Evolutionary conservation across 352 stramenopile species (phyloP), one percentile per base, ranked within the genome.

Genomic region (Thraustochytrium striatum): DNA sequence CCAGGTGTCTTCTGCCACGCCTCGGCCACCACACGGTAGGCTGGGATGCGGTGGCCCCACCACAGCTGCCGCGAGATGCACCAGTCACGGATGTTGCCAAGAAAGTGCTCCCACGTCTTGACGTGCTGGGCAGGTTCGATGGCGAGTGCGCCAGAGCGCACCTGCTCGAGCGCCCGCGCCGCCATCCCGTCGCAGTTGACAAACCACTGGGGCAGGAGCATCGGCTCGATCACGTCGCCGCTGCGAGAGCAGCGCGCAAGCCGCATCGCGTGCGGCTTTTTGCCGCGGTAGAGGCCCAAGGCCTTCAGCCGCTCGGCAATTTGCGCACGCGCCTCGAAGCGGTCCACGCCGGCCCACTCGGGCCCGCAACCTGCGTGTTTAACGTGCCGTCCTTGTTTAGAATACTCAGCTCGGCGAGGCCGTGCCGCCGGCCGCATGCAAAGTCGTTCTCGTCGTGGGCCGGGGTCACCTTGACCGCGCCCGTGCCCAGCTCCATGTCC

Each of bases 141-240:
- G 43, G 88, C 89, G 72, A 99, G 89, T 3, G 94, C 88, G 16
- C 94, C 94, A 57, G 92, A 95, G 35, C 94, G 88, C 2, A 99
- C 96, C 19, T 97, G 95, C 47, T 97, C 91, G 0, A 93, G 91
- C 0, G 95, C 91, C 41, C 90, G 87, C 78, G 92, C 91, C 0
- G 96, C 97, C 95, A 99, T 99, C 30, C 83, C 81, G 36, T 89
- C 82, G 83, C 94, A 99, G 78, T 98, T 93, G 1, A 99, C 93
- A 85, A 98, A 99, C 97, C 97, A 99, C 87, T 99, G 97, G 21
- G 96, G 96, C 87, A 97, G 98, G 58, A 99, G 90, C 83, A 98
- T 89, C 28, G 97, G 97, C 87, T 99, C 97, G 59, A 99, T 96
- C 73, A 99, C 91, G 85, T 99, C 95, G 30, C 95, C 94, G 3